Evolutionary conservation across 1,139 yeast species (phyloP).

Genomic region (Pneumocystis canis): DNA sequence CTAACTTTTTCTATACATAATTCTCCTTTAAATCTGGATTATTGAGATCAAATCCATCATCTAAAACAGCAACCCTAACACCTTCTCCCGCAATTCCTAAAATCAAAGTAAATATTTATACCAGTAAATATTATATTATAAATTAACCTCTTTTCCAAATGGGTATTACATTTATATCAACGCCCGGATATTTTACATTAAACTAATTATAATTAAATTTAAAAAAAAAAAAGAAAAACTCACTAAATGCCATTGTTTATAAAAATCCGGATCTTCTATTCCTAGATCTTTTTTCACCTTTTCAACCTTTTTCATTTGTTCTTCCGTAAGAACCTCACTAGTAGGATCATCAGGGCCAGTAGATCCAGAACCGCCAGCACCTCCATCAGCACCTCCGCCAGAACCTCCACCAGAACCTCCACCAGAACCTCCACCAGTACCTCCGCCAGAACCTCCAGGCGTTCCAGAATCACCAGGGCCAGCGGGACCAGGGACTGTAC

Average conservation of each 20-base stretch:
- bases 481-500: too few relatives aligned
- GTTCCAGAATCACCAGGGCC: too few relatives aligned
- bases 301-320: constrained; percentile 12
- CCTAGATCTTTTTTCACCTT: constrained; percentile 33
- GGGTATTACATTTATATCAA: constrained; percentile 76
- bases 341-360: not conserved
- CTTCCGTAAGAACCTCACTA: not conserved
- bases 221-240: not conserved
- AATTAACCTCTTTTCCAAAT: constrained; percentile 50
- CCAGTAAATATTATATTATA: too few relatives aligned
- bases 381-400: too few relatives aligned
- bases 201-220: constrained; percentile 19
- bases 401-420: too few relatives aligned
- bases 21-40: constrained; percentile 56
- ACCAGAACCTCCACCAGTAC: too few relatives aligned
- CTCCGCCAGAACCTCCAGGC: too few relatives aligned
- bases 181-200: constrained; percentile 56
- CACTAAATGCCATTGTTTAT: constrained; percentile 72
- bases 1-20: constrained; percentile 25
- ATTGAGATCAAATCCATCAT: constrained; percentile 83
- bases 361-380: too few relatives aligned
- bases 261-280: constrained; percentile 69
- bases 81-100: constrained; percentile 65
- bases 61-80: constrained; percentile 72
- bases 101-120: not conserved